A percentile compares a stretch with the other conserved stretches of the same genome.
phyloP scores from a whole-genome alignment of 1,139 yeast species.

The Protomyces arabidopsidicola region DNA sequence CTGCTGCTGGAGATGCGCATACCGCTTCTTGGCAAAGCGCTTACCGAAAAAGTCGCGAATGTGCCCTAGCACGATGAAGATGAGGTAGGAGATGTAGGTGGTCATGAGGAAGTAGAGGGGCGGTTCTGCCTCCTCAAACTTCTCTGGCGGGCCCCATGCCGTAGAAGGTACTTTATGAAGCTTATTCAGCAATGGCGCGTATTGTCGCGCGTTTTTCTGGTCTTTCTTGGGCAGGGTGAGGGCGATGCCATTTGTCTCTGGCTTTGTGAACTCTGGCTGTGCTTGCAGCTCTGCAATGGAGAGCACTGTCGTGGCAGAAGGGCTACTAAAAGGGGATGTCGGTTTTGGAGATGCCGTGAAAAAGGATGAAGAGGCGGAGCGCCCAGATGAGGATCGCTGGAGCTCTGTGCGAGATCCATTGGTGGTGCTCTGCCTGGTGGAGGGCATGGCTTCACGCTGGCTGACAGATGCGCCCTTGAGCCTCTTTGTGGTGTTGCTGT shows the following conservation, averaged over 20 bases:
- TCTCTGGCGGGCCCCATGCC: slow-evolving; percentile 30
- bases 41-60: slow-evolving; percentile 83
- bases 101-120: slow-evolving; percentile 72
- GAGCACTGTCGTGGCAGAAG: not conserved
- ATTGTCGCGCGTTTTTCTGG: slow-evolving; percentile 29
- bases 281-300: not conserved
- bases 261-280: not conserved
- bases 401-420: not conserved
- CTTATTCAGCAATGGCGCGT: slow-evolving; percentile 32
- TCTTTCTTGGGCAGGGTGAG: slow-evolving; percentile 4
- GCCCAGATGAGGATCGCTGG: not conserved
- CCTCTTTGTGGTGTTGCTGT: too few species aligned
- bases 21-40: slow-evolving; percentile 59
- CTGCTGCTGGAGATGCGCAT: slow-evolving; percentile 62
- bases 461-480: too few species aligned
- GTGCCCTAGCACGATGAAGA: slow-evolving; percentile 83
- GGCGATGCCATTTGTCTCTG: not conserved
- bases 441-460: not conserved
- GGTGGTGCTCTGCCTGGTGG: not conserved
- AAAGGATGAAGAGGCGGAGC: not conserved
- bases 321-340: not conserved
- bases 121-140: slow-evolving; percentile 63
- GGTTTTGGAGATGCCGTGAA: not conserved
- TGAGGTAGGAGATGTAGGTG: slow-evolving; percentile 78
- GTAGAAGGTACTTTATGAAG: slow-evolving; percentile 32